Percentiles rank a stretch among this genome's conserved stretches.
Evolutionary conservation across 2,329 filamentous ascomycete species (phyloP).

Genomic region (Colletotrichum sp.): DNA sequence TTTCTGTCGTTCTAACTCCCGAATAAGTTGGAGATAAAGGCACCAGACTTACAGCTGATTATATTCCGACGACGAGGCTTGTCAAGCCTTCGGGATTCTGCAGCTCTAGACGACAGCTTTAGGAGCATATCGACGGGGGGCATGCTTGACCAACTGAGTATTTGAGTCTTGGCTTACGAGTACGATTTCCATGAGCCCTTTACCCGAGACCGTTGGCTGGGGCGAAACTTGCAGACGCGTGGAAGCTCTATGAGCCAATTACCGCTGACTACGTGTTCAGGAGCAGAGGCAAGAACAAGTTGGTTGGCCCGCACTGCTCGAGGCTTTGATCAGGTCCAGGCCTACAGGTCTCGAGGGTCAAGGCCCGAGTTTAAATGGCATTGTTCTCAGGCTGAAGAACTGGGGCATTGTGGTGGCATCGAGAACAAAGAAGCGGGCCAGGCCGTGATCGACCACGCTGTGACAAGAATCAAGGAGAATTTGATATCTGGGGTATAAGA

Average conservation of each 20-base stretch:
- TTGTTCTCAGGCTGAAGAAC: neutral
- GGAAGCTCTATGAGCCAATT: neutral
- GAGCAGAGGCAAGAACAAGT: neutral
- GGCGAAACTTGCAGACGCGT: neutral
- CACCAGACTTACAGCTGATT: neutral
- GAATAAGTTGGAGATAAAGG: neutral
- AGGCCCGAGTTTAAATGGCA: neutral
- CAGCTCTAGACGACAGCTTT: rapidly evolving
- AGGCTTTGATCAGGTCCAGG: neutral
- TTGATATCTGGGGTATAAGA: neutral
- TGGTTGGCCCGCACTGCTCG: neutral
- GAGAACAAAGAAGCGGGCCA: neutral
- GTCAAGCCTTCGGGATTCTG: rapidly evolving
- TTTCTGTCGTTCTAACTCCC: neutral
- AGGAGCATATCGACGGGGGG: neutral
- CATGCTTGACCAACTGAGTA: rapidly evolving
- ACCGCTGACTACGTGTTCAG: neutral
- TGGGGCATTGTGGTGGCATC: neutral
- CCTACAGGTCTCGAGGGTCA: neutral
- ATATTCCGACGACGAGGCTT: neutral
- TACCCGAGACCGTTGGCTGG: neutral
- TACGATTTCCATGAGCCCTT: neutral
- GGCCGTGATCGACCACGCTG: neutral
- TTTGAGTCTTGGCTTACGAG: neutral
- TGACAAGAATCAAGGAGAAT: neutral